phyloP scores from a whole-genome alignment of 768 basidiomycete genomes.

The Lepiota brunneoincarnata region DNA sequence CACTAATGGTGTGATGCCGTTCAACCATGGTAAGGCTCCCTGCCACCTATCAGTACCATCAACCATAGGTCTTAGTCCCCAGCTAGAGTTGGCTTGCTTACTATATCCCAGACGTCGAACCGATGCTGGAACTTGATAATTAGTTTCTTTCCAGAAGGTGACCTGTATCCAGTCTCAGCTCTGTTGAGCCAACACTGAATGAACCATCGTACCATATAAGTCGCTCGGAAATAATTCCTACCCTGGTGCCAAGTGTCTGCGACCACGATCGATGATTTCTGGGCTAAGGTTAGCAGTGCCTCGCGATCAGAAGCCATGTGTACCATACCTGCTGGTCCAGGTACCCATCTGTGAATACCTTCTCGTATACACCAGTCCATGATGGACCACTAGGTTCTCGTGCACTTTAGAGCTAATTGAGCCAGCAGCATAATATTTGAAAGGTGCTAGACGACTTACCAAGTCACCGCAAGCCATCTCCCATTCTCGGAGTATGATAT shows the following conservation, averaged over 20 bases:
- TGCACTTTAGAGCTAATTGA: neutral
- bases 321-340: too few species aligned
- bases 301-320: too few species aligned
- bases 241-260: conserved; percentile 2
- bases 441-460: neutral
- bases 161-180: neutral
- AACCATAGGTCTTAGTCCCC: too few species aligned
- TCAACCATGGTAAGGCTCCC: too few species aligned
- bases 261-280: neutral
- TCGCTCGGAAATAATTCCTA: neutral
- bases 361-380: neutral
- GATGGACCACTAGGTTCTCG: neutral
- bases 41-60: too few species aligned
- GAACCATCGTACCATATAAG: neutral
- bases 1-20: too few species aligned
- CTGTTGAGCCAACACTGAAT: too few species aligned
- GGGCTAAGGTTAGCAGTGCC: neutral
- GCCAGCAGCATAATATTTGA: too few species aligned
- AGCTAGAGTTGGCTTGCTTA: neutral
- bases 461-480: conserved; percentile 6
- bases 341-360: neutral
- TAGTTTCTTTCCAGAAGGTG: conserved; percentile 4
- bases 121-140: conserved; percentile 10
- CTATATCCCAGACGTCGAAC: conserved; percentile 9
- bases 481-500: conserved; percentile 7